phyloP scores from a whole-genome alignment of 441 rosid species.

The Adansonia madagascariensis region DNA sequence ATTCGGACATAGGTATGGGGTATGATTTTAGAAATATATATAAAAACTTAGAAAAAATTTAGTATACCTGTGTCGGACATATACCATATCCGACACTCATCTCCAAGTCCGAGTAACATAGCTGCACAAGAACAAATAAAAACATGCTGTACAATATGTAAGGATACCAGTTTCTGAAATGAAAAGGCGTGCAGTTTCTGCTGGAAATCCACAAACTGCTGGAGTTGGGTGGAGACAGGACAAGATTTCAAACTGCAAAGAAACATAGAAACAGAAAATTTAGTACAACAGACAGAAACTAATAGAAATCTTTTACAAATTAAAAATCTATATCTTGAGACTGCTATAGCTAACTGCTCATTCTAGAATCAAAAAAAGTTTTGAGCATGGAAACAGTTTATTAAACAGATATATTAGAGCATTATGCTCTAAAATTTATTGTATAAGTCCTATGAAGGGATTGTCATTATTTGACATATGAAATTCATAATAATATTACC shows the following conservation, averaged over 20 bases:
- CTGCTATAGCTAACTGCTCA: constrained; percentile 1
- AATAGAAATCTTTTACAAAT: not conserved
- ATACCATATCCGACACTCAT: not conserved
- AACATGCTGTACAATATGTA: constrained; percentile 14
- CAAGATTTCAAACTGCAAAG: constrained; percentile 66
- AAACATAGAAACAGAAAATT: not conserved
- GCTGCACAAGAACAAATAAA: not conserved
- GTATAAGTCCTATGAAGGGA: not conserved
- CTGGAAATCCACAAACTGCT: constrained; percentile 95
- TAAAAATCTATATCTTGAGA: not conserved
- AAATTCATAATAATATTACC: constrained; percentile 39
- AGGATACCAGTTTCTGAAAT: constrained; percentile 75
- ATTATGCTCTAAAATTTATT: not conserved
- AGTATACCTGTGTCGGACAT: not conserved
- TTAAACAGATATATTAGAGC: not conserved
- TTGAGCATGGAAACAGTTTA: not conserved
- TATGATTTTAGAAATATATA: not conserved
- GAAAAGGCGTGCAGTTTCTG: constrained; percentile 80
- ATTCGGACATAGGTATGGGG: not conserved
- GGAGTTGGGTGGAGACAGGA: constrained; percentile 94
- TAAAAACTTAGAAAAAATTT: not conserved
- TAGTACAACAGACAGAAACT: not conserved
- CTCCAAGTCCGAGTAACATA: not conserved
- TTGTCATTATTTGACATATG: not conserved
- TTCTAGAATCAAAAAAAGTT: constrained; percentile 8